These are phyloP conservation scores for Gloeostereum incarnatum DNA, from an alignment of 768 basidiomycete genomes.

Conservation along the genomic window DNA sequence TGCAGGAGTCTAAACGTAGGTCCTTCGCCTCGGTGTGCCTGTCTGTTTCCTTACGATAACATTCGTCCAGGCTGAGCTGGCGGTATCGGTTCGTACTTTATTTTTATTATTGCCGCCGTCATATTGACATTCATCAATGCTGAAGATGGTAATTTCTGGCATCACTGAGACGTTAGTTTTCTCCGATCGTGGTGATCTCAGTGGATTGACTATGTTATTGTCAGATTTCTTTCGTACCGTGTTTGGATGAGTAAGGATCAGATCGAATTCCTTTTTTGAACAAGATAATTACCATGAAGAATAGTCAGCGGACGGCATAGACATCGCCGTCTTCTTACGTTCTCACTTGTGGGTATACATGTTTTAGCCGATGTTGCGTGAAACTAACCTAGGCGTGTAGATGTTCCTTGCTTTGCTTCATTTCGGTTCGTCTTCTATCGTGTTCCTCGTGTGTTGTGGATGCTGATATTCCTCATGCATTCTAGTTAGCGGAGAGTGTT, in stretches of 20 bases:
- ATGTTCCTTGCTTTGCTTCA: conserved; percentile 17
- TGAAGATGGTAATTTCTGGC: conserved; percentile 24
- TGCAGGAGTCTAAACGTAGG: conserved; percentile 23
- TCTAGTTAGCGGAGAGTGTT: conserved; percentile 21
- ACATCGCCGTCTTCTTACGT: conserved; percentile 11
- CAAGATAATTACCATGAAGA: not conserved
- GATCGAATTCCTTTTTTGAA: not conserved
- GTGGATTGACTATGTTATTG: not conserved
- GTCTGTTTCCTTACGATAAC: not conserved
- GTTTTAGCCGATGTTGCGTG: not conserved
- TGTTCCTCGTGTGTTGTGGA: not conserved
- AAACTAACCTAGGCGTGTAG: conserved; percentile 6
- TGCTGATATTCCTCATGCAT: not conserved
- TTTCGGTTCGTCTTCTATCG: conserved; percentile 13
- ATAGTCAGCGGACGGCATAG: conserved; percentile 14
- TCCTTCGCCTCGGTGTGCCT: not conserved
- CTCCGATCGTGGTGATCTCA: not conserved
- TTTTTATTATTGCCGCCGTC: not conserved
- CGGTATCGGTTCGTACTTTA: conserved; percentile 14
- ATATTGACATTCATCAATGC: not conserved
- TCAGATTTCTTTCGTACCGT: conserved; percentile 20
- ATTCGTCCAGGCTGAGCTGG: conserved; percentile 14
- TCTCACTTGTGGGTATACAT: conserved; percentile 11
- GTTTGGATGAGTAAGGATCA: conserved; percentile 21
- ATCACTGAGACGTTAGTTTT: conserved; percentile 20